Evolutionary conservation across 106 monocot species (phyloP), one percentile per base, ranked within the genome.

Genomic region (Narthecium ossifragum): DNA sequence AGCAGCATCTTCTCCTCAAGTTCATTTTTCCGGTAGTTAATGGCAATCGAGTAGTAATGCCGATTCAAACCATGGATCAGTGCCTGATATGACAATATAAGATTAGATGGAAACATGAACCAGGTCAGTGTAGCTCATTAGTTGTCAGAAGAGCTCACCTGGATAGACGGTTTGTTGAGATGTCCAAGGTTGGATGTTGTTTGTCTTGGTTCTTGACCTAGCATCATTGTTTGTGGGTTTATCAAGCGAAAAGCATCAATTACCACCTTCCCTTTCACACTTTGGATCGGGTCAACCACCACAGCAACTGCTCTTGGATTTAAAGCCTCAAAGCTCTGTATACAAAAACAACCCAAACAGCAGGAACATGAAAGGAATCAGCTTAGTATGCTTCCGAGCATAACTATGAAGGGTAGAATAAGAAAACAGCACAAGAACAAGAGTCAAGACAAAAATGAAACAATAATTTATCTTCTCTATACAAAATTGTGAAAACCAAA

Each of bases 191-290:
- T 90, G 17, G 96, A 96, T 11, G 90, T 90, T 32, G 90, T 96
- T 55, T 96, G 96, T 14, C 90, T 77, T 59, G 96, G 96, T 58
- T 96, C 90, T 72, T 96, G 96, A 40, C 96, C 96, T 8, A 96
- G 86, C 96, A 96, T 96, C 96, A 96, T 96, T 6, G 96, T 96
- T 41, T 96, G 96, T 47, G 90, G 90, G 41, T 90, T 96, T 59
- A 96, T 90, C 67, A 96, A 59, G 18, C 96, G 85, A 66, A 96
- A 96, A n/a, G 96, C 96, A 74, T 96, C 96, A 57, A 96, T 96
- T 37, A 96, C 96, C 33, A 96, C 96, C 54, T 96, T 96, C 49
- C 96, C 96, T 61, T 96, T 96, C 8, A 96, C 96, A 46, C 96
- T 96, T 63, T 96, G 96, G 49, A 96, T 96, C 5, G 90, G 96